These are phyloP conservation scores for Sungouiella thailandica DNA, from an alignment of 805 yeast species.

Conservation along the genomic window DNA sequence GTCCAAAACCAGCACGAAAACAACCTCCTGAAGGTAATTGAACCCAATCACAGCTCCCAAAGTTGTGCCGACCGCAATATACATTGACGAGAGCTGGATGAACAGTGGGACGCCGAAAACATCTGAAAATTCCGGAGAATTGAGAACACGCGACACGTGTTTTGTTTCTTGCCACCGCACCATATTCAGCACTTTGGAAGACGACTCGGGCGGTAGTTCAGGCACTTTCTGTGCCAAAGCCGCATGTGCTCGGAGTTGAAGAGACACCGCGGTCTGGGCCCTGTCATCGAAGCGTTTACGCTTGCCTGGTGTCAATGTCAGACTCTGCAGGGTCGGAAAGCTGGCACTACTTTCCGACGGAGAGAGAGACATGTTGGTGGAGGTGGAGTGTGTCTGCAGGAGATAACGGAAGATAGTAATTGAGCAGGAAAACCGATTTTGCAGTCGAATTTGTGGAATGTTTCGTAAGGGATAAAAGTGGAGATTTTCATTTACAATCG, in stretches of 20 bases:
- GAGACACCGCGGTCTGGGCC: slow-evolving; percentile 26
- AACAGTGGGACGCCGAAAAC: slow-evolving; percentile 19
- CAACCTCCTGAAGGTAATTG: slow-evolving; percentile 59
- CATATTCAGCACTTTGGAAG: slow-evolving; percentile 2
- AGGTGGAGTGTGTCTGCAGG: no score
- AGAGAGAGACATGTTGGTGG: no score
- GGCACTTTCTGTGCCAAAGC: neutral
- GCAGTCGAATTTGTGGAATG: no score
- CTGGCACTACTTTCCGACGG: neutral
- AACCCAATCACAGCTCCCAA: slow-evolving; percentile 64
- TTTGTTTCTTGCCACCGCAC: slow-evolving; percentile 25
- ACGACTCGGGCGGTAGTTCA: neutral
- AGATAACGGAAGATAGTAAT: no score
- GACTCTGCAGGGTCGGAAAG: neutral
- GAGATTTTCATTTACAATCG: no score
- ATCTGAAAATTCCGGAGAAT: slow-evolving; percentile 18
- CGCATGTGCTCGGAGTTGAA: slow-evolving; percentile 2
- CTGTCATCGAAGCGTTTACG: slow-evolving; percentile 30
- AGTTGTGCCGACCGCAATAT: slow-evolving; percentile 64
- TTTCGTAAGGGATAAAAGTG: no score
- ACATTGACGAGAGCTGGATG: slow-evolving; percentile 24
- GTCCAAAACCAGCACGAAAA: slow-evolving; percentile 28
- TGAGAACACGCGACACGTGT: slow-evolving; percentile 15
- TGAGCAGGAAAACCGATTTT: no score
- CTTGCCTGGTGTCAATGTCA: neutral